phyloP scores from a whole-genome alignment of 2,329 filamentous ascomycete genomes.

The Colletotrichum tanaceti region DNA sequence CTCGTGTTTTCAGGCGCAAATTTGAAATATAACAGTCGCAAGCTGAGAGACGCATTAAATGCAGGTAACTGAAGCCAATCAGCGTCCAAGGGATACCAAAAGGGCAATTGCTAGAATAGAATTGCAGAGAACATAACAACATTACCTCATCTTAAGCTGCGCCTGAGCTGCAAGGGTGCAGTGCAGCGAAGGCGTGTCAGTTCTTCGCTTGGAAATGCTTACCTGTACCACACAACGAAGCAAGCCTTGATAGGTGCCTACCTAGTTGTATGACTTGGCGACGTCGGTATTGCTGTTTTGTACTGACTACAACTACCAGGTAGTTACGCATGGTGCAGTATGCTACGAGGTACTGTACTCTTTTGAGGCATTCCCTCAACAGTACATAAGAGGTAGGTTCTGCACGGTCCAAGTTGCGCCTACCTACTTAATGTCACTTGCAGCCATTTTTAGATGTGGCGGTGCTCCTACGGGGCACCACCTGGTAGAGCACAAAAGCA shows the following conservation, averaged over 20 bases:
- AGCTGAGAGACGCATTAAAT: background rate
- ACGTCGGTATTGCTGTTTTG: too few species aligned
- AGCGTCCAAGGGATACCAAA: background rate
- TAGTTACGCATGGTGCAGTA: too few species aligned
- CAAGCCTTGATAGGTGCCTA: background rate
- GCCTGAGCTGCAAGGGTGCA: background rate
- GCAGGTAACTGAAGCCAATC: background rate
- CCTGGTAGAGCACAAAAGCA: background rate
- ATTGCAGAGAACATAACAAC: background rate
- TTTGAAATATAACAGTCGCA: background rate
- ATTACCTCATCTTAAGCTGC: background rate
- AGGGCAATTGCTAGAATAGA: background rate
- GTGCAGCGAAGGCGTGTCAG: background rate
- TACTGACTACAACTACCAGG: too few species aligned
- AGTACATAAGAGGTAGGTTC: too few species aligned
- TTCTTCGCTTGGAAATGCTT: background rate
- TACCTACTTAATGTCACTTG: background rate
- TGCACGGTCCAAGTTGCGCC: background rate
- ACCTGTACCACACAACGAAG: background rate
- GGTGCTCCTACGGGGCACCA: background rate
- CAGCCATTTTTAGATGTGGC: constrained; percentile 28
- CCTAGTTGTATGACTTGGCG: too few species aligned
- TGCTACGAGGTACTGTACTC: too few species aligned
- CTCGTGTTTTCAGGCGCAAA: background rate
- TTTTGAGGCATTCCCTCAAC: too few species aligned